These are phyloP conservation scores for Nelumbo lutea DNA, from an alignment of 164 flowering plant genomes.

Conservation along the genomic window DNA sequence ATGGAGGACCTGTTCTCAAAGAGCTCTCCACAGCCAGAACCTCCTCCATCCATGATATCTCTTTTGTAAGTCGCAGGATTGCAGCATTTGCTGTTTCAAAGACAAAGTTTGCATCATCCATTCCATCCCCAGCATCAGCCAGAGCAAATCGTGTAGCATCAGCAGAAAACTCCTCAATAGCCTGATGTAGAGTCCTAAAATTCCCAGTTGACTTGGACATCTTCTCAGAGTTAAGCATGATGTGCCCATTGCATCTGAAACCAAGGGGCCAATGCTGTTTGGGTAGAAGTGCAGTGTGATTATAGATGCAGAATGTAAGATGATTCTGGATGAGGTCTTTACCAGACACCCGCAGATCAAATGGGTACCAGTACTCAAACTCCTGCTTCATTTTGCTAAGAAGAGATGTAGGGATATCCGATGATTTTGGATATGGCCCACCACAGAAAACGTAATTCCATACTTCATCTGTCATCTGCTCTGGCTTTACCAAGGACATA, in stretches of 20 bases:
- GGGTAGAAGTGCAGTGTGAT: conserved; percentile 75
- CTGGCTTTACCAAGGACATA: conserved; percentile 42
- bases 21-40: conserved; percentile 56
- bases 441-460: conserved; percentile 74
- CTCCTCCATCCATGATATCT: conserved; percentile 86
- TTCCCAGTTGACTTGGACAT: conserved; percentile 98
- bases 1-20: conserved; percentile 48
- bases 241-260: conserved; percentile 84
- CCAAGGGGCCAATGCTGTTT: conserved; percentile 76
- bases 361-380: conserved; percentile 93
- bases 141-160: conserved; percentile 88
- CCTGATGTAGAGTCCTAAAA: conserved; percentile 72
- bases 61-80: conserved; percentile 76
- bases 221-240: conserved; percentile 88
- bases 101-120: conserved; percentile 91
- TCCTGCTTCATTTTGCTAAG: conserved; percentile 84
- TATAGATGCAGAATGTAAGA: conserved; percentile 76
- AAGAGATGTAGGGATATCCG: conserved; percentile 38
- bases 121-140: conserved; percentile 98
- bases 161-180: conserved; percentile 83
- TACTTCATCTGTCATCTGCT: conserved; percentile 81
- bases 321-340: conserved; percentile 95
- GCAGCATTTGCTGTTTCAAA: conserved; percentile 90
- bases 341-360: conserved; percentile 89
- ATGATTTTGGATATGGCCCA: conserved; percentile 52